phyloP scores from a whole-genome alignment of 345 rosid genomes.

The Mangifera indica region DNA sequence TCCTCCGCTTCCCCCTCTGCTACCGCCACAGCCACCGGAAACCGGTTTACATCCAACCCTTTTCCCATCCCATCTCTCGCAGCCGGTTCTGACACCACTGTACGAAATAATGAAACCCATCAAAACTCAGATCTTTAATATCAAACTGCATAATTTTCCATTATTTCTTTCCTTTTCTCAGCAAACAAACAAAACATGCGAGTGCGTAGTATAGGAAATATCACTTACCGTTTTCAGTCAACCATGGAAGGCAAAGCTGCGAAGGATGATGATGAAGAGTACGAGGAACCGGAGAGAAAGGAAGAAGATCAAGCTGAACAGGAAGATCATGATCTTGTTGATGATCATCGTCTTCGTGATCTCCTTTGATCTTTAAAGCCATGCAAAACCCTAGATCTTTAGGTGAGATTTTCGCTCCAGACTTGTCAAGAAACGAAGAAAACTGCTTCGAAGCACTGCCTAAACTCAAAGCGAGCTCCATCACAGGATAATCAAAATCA shows the following conservation, averaged over 20 bases:
- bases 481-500: constrained; percentile 7
- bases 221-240: constrained; percentile 49
- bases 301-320: constrained; percentile 65
- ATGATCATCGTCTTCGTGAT: neutral
- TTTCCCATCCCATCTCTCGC: constrained; percentile 32
- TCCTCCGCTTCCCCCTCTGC: constrained; percentile 42
- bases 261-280: constrained; percentile 22
- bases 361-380: constrained; percentile 37
- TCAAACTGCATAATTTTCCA: neutral
- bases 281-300: constrained; percentile 56
- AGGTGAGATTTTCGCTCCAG: constrained; percentile 29
- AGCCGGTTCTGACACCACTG: constrained; percentile 44
- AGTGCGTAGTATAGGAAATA: neutral
- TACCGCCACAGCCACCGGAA: constrained; percentile 26
- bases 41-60: constrained; percentile 50
- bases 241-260: constrained; percentile 74
- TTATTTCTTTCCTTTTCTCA: neutral
- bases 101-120: neutral
- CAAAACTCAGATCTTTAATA: neutral
- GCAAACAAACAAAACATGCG: neutral
- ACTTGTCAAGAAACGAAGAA: constrained; percentile 56
- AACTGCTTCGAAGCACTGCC: constrained; percentile 71
- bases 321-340: constrained; percentile 25
- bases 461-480: constrained; percentile 89
- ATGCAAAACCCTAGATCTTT: constrained; percentile 68